phyloP scores from a whole-genome alignment of 1,284 basidiomycete species.

The Coriolopsis trogii region DNA sequence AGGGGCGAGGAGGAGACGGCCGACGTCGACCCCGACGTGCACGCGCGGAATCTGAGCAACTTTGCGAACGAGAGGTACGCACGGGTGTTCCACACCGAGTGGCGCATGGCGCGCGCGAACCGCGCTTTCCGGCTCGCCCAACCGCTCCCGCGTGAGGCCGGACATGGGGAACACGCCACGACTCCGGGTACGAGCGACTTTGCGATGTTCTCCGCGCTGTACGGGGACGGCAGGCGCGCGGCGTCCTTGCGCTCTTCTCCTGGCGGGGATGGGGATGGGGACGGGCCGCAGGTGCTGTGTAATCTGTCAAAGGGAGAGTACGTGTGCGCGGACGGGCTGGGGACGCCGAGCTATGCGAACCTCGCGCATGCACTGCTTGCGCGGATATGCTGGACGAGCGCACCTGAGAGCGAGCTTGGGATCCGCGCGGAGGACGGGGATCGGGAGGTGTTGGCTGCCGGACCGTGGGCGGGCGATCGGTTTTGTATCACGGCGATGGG shows the following conservation, averaged over 20 bases:
- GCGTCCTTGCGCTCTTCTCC: no score
- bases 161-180: not conserved
- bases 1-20: not conserved
- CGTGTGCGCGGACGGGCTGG: constrained; percentile 10
- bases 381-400: constrained; percentile 13
- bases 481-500: constrained; percentile 12
- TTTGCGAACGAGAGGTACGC: constrained; percentile 1
- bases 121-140: not conserved
- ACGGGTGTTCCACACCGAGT: constrained; percentile 9
- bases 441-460: not conserved
- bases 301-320: constrained; percentile 15
- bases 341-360: constrained; percentile 1
- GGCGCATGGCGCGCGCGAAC: constrained; percentile 6
- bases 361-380: constrained; percentile 12
- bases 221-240: constrained; percentile 9
- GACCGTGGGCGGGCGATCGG: constrained; percentile 14
- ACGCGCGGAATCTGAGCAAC: constrained; percentile 7
- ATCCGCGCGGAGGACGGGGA: constrained; percentile 1
- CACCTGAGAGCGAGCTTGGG: not conserved
- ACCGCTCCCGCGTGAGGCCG: not conserved
- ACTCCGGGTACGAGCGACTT: not conserved
- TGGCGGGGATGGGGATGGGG: no score
- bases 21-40: not conserved
- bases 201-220: constrained; percentile 4
- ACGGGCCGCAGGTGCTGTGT: constrained; percentile 9